Percentiles rank a stretch among this genome's conserved stretches.
These are phyloP conservation scores for Phoma sp. DNA, from an alignment of 2,329 filamentous ascomycete genomes.

Conservation along the genomic window DNA sequence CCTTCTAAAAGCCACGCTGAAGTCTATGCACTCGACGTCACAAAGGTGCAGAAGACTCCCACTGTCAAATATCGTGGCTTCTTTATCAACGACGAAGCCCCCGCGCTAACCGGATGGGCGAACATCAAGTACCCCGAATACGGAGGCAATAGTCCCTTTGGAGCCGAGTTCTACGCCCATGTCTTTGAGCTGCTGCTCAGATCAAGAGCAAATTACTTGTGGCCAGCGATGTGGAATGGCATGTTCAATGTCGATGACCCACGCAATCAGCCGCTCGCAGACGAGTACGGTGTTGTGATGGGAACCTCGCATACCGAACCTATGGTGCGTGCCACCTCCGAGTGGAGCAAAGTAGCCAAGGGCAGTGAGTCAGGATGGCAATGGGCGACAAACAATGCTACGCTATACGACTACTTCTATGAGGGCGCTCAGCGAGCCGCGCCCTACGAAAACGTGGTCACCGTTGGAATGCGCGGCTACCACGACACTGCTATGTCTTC, in stretches of 20 bases:
- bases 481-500: constrained; percentile 69
- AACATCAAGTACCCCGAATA: constrained; percentile 59
- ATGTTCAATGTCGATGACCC: constrained; percentile 77
- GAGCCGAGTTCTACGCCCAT: constrained; percentile 69
- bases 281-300: constrained; percentile 77
- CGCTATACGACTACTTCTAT: constrained; percentile 71
- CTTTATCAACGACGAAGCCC: constrained; percentile 75
- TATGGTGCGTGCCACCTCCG: constrained; percentile 65
- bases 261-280: constrained; percentile 70
- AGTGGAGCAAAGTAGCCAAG: constrained; percentile 56
- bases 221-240: constrained; percentile 74
- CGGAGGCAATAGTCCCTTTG: constrained; percentile 53
- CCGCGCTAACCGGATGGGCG: constrained; percentile 71
- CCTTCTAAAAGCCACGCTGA: constrained; percentile 58
- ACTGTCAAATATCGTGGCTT: constrained; percentile 72
- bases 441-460: constrained; percentile 71
- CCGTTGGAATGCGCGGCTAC: constrained; percentile 71
- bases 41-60: constrained; percentile 65
- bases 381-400: constrained; percentile 72
- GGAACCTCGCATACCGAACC: constrained; percentile 77
- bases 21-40: constrained; percentile 62
- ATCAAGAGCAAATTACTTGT: constrained; percentile 75
- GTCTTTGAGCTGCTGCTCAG: constrained; percentile 76
- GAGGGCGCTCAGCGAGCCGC: constrained; percentile 70
- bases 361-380: constrained; percentile 64